Conservation (phyloP, 2,329 filamentous ascomycete genomes). For the Calonectria fujianensis region DNA sequence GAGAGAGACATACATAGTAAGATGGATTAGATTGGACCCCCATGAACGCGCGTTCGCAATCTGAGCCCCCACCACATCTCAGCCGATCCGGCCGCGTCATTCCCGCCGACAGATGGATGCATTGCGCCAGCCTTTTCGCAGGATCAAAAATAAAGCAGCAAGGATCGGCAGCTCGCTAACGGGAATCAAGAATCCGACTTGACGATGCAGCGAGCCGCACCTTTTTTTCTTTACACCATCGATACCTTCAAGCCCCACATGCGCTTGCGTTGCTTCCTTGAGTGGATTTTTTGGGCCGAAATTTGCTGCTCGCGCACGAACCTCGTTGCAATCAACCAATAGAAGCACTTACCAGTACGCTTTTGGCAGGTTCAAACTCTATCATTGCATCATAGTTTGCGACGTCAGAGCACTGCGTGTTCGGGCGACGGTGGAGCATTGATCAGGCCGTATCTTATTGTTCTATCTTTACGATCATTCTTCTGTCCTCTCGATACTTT, state of each 20-base stretch:
- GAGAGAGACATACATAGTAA: background rate
- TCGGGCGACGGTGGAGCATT: background rate
- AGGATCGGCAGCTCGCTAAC: background rate
- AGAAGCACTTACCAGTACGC: background rate
- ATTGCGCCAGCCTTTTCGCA: background rate
- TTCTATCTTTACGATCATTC: no score
- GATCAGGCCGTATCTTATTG: background rate
- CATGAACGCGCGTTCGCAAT: conserved; percentile 19
- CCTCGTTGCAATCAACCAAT: conserved; percentile 1
- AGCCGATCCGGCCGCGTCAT: background rate
- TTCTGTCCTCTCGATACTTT: no score
- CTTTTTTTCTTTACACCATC: background rate
- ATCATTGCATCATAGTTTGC: conserved; percentile 4
- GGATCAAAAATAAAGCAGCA: background rate
- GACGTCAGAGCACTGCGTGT: background rate
- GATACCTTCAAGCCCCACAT: background rate
- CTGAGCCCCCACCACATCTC: background rate
- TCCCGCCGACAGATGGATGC: background rate
- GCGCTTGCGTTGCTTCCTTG: background rate
- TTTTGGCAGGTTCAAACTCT: background rate
- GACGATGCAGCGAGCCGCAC: background rate
- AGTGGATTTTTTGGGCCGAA: conserved; percentile 15
- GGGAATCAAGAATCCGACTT: background rate
- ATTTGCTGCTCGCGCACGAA: background rate
- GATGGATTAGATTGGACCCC: conserved; percentile 20